phyloP scores from a whole-genome alignment of 805 yeast species.

The Helenozyma baotianmanensis region DNA sequence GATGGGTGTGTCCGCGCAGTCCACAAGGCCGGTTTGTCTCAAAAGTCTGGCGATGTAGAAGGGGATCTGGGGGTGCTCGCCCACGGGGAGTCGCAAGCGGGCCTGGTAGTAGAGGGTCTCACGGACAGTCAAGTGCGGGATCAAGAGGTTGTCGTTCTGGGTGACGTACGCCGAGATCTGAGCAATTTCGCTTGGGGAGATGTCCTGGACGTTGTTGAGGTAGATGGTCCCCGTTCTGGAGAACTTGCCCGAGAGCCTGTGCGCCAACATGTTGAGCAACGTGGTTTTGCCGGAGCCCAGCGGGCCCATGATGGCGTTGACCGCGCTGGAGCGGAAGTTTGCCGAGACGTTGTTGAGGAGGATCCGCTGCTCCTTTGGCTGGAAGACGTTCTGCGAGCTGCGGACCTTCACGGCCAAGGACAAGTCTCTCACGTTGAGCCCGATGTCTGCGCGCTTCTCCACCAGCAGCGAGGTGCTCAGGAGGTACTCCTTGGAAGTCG shows the following conservation, averaged over 20 bases:
- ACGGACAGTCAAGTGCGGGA: conserved; percentile 68
- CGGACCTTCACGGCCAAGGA: conserved; percentile 13
- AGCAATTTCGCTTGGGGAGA: conserved; percentile 22
- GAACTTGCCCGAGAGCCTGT: conserved; percentile 39
- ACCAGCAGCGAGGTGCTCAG: conserved; percentile 4
- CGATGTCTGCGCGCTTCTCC: conserved; percentile 7
- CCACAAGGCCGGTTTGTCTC: conserved; percentile 60
- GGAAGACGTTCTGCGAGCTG: conserved; percentile 5
- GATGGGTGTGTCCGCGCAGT: conserved; percentile 67
- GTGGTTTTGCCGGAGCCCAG: conserved; percentile 79
- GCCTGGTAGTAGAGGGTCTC: conserved; percentile 78
- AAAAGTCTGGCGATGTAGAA: conserved; percentile 54
- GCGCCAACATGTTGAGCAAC: conserved; percentile 57
- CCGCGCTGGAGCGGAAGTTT: conserved; percentile 46
- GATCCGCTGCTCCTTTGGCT: conserved; percentile 9
- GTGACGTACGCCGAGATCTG: conserved; percentile 66
- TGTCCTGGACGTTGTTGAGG: conserved; percentile 23
- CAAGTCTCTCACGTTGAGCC: conserved; percentile 6
- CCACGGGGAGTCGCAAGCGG: conserved; percentile 50
- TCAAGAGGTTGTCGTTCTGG: conserved; percentile 72
- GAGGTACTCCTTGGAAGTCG: background rate
- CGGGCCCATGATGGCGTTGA: conserved; percentile 77
- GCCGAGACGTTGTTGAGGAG: conserved; percentile 45
- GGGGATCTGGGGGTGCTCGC: conserved; percentile 37
- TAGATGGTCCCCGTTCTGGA: conserved; percentile 22